Evolutionary conservation across 2,329 filamentous ascomycete species (phyloP).

Genomic region (Colletotrichum ledebouriae): DNA sequence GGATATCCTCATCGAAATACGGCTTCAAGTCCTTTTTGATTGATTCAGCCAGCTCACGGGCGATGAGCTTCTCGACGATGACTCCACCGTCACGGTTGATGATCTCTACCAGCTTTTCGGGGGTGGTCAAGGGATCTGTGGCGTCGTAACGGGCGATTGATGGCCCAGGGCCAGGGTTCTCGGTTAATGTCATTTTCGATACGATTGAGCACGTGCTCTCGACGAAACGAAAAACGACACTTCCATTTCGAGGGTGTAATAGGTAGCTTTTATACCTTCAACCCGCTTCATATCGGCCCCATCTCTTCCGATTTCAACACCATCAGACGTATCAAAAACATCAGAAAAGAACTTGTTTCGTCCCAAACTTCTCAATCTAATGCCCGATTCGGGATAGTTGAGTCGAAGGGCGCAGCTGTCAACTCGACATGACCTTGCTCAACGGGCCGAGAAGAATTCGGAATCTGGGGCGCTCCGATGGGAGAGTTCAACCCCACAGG

Average conservation of each 20-base stretch:
- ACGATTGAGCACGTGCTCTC: neutral
- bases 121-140: constrained; percentile 43
- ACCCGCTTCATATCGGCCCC: neutral
- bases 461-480: neutral
- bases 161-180: neutral
- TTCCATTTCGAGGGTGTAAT: neutral
- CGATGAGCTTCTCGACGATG: constrained; percentile 54
- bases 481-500: neutral
- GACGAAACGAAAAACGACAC: accelerated
- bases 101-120: constrained; percentile 44
- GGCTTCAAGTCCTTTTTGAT: constrained; percentile 55
- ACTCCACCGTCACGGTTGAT: constrained; percentile 53
- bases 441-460: neutral
- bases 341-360: constrained; percentile 2
- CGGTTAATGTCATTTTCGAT: constrained; percentile 6
- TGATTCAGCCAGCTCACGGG: constrained; percentile 49
- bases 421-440: neutral
- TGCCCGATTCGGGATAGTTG: too few species aligned
- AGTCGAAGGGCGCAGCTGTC: neutral
- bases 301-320: neutral
- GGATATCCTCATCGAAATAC: constrained; percentile 52
- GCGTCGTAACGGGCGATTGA: constrained; percentile 39
- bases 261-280: neutral
- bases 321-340: neutral
- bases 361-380: neutral